A percentile compares a stretch with the other conserved stretches of the same genome.
Conservation (phyloP, 306 rosid genomes). For the Adenanthera pavonina region DNA sequence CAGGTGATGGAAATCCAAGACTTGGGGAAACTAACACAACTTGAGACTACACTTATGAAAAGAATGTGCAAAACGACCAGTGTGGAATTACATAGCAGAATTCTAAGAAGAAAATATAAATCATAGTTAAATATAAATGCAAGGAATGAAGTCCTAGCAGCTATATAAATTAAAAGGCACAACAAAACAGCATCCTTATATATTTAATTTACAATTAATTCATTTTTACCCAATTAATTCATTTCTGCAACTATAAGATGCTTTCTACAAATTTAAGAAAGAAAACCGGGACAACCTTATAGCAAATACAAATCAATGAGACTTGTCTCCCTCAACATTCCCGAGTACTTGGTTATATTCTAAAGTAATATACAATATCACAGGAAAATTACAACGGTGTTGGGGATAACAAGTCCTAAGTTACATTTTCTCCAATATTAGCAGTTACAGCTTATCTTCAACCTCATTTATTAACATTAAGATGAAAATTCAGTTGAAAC, state of each 20-base stretch:
- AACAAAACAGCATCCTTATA: constrained; percentile 1
- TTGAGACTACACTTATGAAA: background rate
- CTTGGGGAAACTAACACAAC: background rate
- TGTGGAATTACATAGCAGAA: background rate
- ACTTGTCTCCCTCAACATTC: background rate
- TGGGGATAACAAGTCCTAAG: background rate
- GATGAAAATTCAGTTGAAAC: background rate
- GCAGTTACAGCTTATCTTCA: background rate
- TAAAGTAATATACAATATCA: background rate
- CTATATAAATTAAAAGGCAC: background rate
- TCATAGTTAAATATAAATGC: background rate
- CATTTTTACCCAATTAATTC: background rate
- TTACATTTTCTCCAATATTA: constrained; percentile 2
- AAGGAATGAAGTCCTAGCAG: background rate
- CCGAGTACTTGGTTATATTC: background rate
- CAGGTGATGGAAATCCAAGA: constrained; percentile 5
- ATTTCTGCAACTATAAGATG: background rate
- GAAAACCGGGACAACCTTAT: background rate
- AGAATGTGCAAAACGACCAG: constrained; percentile 4
- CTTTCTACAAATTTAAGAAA: background rate
- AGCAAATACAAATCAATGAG: constrained; percentile 8
- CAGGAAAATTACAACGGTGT: background rate
- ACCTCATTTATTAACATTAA: background rate
- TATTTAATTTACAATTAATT: background rate
- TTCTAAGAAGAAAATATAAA: background rate